Evolutionary conservation across 345 rosid species (phyloP).

Genomic region (Corymbia maculata): DNA sequence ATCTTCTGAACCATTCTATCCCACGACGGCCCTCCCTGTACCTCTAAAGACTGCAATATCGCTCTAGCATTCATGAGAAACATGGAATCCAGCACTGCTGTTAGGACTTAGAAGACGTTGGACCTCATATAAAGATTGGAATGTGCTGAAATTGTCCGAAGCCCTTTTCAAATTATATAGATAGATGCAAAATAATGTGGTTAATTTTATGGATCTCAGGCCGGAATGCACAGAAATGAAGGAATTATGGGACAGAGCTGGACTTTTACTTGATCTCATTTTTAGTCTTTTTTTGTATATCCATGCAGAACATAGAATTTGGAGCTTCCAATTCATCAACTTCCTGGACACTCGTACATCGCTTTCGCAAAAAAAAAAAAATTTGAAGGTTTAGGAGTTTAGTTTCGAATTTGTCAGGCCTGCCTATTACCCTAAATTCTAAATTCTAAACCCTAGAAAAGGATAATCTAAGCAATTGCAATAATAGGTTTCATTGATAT

Average conservation of each 20-base stretch:
- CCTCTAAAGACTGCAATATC: neutral
- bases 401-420: neutral
- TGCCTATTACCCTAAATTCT: neutral
- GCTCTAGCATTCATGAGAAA: neutral
- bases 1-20: neutral
- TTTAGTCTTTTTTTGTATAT: neutral
- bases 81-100: neutral
- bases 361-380: neutral
- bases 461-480: neutral
- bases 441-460: neutral
- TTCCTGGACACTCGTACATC: neutral
- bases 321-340: neutral
- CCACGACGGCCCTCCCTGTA: neutral
- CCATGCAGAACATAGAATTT: neutral
- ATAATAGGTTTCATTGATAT: neutral
- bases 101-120: neutral
- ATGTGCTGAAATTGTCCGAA: neutral
- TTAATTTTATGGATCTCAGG: neutral
- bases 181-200: neutral
- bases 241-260: neutral
- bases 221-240: neutral
- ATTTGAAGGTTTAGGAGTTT: neutral
- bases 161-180: neutral
- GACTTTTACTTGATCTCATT: neutral
- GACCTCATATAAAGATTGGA: neutral